Conservation (phyloP, 2,329 filamentous ascomycete species). For the Geoglossum cookeanum region DNA sequence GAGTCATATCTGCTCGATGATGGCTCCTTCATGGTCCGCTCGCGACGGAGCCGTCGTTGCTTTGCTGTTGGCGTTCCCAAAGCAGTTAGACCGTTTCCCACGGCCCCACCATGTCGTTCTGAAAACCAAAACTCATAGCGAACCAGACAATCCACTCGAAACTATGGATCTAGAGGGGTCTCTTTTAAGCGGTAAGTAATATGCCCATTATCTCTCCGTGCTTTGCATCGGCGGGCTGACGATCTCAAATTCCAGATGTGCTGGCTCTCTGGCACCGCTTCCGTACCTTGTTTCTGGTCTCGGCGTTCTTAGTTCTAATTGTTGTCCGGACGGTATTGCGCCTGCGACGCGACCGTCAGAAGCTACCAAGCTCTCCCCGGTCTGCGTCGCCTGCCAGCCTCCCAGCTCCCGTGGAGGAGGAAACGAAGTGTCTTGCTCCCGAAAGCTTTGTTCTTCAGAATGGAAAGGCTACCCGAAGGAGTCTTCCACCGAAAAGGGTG, state of each 20-base stretch:
- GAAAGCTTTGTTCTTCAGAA: neutral
- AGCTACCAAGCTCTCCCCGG: conserved; percentile 15
- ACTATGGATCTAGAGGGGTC: neutral
- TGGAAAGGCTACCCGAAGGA: neutral
- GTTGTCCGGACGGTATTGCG: conserved; percentile 14
- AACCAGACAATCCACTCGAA: neutral
- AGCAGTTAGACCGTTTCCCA: neutral
- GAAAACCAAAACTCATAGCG: neutral
- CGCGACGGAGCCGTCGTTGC: no score
- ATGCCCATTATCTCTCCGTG: neutral
- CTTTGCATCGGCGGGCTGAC: neutral
- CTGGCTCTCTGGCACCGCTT: conserved; percentile 28
- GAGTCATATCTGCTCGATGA: neutral
- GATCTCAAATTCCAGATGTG: conserved; percentile 15
- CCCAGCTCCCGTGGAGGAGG: neutral
- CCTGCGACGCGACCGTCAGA: conserved; percentile 8
- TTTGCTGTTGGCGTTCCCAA: neutral
- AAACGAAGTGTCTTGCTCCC: neutral
- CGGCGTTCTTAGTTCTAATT: conserved; percentile 20
- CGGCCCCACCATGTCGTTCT: neutral
- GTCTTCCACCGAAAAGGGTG: conserved; percentile 18
- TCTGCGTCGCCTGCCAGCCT: conserved; percentile 12
- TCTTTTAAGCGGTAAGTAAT: neutral
- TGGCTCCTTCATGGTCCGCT: no score
- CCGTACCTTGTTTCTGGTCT: conserved; percentile 26